phyloP scores from a whole-genome alignment of 371 early-diverging fungal species.

The Conidiobolus incongruus region DNA sequence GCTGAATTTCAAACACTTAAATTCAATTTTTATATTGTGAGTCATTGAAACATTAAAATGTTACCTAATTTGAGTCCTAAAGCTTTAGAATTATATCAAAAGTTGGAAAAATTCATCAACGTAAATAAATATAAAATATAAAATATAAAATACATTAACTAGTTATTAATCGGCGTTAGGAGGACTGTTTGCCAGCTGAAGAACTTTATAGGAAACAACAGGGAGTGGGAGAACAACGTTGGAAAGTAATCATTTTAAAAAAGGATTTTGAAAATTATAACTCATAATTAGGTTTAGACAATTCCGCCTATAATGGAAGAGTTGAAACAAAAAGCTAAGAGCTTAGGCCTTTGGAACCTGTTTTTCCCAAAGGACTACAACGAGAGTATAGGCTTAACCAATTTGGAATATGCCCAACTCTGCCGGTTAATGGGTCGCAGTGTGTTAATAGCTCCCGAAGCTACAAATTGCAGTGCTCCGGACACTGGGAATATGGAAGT shows the following conservation, averaged over 20 bases:
- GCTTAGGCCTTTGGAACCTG: constrained; percentile 88
- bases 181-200: constrained; percentile 91
- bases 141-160: not conserved
- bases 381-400: constrained; percentile 73
- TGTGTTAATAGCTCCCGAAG: constrained; percentile 60
- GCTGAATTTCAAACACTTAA: too few relatives aligned
- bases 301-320: constrained; percentile 67
- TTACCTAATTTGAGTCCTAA: too few relatives aligned
- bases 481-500: constrained; percentile 99
- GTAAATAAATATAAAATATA: too few relatives aligned
- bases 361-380: constrained; percentile 55
- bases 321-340: constrained; percentile 66
- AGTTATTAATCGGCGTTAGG: constrained; percentile 15
- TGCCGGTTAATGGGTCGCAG: constrained; percentile 75
- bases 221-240: constrained; percentile 46
- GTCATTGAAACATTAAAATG: too few relatives aligned
- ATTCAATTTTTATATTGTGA: too few relatives aligned
- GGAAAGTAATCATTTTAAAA: constrained; percentile 31
- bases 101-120: too few relatives aligned
- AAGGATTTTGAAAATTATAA: not conserved
- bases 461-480: constrained; percentile 84
- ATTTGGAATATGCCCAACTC: constrained; percentile 79
- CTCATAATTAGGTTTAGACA: constrained; percentile 15
- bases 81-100: too few relatives aligned
- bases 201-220: constrained; percentile 41